Evolutionary conservation across 352 stramenopile genomes (phyloP), one percentile per base, ranked within the genome.

Genomic region (Pythium angustatum): DNA sequence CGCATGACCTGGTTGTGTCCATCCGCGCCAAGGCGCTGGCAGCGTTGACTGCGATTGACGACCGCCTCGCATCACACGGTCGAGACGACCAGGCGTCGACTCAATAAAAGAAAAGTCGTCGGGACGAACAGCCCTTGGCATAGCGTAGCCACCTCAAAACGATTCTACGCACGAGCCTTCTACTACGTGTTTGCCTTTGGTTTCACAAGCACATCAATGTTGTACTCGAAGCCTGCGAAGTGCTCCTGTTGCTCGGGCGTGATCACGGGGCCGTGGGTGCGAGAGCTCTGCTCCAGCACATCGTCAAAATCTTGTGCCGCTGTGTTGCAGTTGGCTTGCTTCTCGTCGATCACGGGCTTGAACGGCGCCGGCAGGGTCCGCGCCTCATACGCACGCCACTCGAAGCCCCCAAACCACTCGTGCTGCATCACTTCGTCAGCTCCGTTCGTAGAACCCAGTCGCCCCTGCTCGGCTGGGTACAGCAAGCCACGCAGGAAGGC

Each of bases 241-340:
- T 72, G 68, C 34, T 75, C 55, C 27, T 89, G 76, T n/a, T 91
- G 72, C 40, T 87, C 71, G 5, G 51, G 22, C 17, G 58, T 77
- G 3, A 91, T 69, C 31, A 60, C 71, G 17, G 68, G 62, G 0
- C 49, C 56, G 19, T 68, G 62, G 5, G 57, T 3, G 12, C 47
- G 38, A 0, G 68, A 75, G 53, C 77, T 87, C 17, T 78, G 66
- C 50, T 72, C 75, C 30, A 89, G 68, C 21, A 89, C 77, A 47
- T 91, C 79, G 47, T 91, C 79, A 27, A 89, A 88, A 40, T 91
- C 82, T 22, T 83, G 71, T 0, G 62, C 75, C 0, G 82, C 78
- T 11, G 82, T 88, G 68, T 91, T 61, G 59, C 78, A 88, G 30
- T 89, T 91, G 17, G 73, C 75, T 54, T 89, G 80, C 48, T 73